phyloP scores from a whole-genome alignment of 257 asterid genomes.

The Nicotiana paniculata region DNA sequence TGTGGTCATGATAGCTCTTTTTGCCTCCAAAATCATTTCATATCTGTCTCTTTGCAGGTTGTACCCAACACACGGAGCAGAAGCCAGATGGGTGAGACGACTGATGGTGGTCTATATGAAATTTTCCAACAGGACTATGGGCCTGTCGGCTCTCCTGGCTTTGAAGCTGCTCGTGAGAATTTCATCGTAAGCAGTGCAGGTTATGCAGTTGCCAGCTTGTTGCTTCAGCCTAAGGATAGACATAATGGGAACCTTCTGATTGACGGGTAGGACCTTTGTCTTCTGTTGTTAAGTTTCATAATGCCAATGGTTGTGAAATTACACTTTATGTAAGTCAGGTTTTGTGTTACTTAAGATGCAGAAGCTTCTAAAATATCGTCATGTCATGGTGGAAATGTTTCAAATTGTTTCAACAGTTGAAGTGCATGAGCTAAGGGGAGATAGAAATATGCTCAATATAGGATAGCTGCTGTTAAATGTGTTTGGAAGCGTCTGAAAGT shows the following conservation, averaged over 20 bases:
- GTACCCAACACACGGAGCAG: constrained; percentile 95
- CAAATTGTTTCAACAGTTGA: not conserved
- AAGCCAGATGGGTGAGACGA: constrained; percentile 99
- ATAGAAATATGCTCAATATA: not conserved
- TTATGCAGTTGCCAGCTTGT: constrained; percentile 98
- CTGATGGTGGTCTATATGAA: constrained; percentile 97
- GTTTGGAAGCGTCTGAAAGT: too few relatives aligned
- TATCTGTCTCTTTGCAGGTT: constrained; percentile 46
- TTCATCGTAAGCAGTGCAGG: constrained; percentile 98
- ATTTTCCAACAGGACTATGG: constrained; percentile 99
- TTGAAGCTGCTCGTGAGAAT: constrained; percentile 96
- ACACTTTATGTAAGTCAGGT: not conserved
- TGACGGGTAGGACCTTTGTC: constrained; percentile 55
- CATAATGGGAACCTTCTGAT: constrained; percentile 97
- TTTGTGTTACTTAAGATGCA: not conserved
- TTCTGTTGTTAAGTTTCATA: not conserved
- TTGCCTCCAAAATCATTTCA: not conserved
- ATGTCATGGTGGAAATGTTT: not conserved
- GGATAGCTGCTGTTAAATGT: not conserved
- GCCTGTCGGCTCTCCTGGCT: constrained; percentile 91
- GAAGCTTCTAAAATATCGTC: not conserved
- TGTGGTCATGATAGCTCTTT: not conserved
- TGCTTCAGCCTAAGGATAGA: constrained; percentile 99
- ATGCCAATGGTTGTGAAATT: not conserved
- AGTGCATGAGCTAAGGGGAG: not conserved